Conservation (phyloP, 2,329 filamentous ascomycete species). For the Fusarium ambrosium region DNA sequence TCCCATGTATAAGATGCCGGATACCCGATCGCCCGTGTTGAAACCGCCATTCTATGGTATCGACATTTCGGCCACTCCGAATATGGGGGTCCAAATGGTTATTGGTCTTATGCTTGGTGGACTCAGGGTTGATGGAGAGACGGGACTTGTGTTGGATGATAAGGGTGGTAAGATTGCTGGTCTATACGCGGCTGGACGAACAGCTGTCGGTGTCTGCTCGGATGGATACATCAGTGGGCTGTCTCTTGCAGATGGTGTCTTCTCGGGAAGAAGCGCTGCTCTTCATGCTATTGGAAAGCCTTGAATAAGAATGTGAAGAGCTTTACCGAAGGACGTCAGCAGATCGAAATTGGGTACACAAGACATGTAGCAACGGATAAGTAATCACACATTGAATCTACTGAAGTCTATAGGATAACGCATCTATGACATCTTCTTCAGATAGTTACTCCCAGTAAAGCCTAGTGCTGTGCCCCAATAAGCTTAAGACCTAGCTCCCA, state of each 20-base stretch:
- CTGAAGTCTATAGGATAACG: background rate
- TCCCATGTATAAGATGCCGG: background rate
- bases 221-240: background rate
- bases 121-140: background rate
- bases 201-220: background rate
- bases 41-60: background rate
- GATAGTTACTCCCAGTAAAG: background rate
- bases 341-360: background rate
- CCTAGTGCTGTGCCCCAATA: background rate
- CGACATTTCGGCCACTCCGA: background rate
- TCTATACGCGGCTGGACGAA: background rate
- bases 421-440: background rate
- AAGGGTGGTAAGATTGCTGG: background rate
- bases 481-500: background rate
- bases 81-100: background rate
- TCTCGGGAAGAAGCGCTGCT: background rate
- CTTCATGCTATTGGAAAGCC: background rate
- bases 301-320: background rate
- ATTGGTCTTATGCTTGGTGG: background rate
- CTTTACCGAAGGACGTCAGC: rapidly evolving
- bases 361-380: background rate
- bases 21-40: background rate
- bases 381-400: background rate
- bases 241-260: background rate
- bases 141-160: background rate